Percentiles rank a stretch among this genome's conserved stretches.
phyloP scores from a whole-genome alignment of 345 rosid species.

The Brassica nigra region DNA sequence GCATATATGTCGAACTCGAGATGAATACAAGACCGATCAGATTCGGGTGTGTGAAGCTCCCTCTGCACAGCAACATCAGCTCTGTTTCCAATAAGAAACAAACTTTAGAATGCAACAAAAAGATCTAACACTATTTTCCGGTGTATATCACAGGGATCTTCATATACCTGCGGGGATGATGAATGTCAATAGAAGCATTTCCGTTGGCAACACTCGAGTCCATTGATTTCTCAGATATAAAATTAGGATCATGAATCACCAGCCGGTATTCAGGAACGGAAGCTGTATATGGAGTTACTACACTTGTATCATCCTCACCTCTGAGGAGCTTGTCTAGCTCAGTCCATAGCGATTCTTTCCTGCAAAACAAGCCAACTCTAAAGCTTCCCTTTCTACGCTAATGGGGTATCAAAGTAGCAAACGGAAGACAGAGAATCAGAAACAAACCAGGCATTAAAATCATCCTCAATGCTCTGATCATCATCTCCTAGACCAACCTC shows the following conservation, averaged over 20 bases:
- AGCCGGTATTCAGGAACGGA: conserved; percentile 81
- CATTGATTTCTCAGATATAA: conserved; percentile 40
- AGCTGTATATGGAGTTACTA: conserved; percentile 86
- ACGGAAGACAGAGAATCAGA: neutral
- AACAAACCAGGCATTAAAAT: conserved; percentile 68
- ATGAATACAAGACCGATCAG: conserved; percentile 95
- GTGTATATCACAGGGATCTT: conserved; percentile 3
- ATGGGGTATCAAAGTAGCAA: neutral
- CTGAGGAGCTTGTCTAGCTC: conserved; percentile 79
- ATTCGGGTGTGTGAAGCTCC: conserved; percentile 87
- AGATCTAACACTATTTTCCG: neutral
- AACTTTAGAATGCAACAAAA: too few species aligned
- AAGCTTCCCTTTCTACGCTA: conserved; percentile 14
- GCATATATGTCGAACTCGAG: conserved; percentile 82
- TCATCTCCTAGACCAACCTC: conserved; percentile 95
- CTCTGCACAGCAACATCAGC: conserved; percentile 70
- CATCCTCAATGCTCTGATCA: conserved; percentile 98
- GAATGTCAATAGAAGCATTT: conserved; percentile 62
- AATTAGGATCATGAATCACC: conserved; percentile 60
- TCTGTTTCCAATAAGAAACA: conserved; percentile 47
- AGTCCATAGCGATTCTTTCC: conserved; percentile 87
- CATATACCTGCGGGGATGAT: conserved; percentile 84
- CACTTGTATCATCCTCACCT: conserved; percentile 73
- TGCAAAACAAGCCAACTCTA: conserved; percentile 27
- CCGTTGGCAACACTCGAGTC: conserved; percentile 60